These are phyloP conservation scores for Fusarium sp. DNA, from an alignment of 2,329 filamentous ascomycete species.

Conservation along the genomic window DNA sequence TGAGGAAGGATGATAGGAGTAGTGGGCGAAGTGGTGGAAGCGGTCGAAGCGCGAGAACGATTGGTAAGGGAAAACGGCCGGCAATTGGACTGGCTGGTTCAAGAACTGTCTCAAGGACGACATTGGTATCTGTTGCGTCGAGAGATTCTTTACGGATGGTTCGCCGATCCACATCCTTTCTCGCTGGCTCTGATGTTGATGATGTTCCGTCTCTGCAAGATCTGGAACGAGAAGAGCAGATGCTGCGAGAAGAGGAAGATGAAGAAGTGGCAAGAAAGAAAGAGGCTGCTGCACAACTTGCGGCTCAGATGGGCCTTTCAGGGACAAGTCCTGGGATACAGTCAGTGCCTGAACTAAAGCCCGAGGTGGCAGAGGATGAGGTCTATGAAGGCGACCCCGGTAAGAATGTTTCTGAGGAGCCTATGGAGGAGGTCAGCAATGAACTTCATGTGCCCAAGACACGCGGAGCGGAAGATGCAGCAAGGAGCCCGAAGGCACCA, in stretches of 20 bases:
- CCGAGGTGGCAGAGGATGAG: slow-evolving; percentile 48
- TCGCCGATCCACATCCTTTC: slow-evolving; percentile 43
- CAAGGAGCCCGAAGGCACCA: slow-evolving; percentile 28
- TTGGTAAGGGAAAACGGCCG: slow-evolving; percentile 69
- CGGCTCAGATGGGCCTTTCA: slow-evolving; percentile 60
- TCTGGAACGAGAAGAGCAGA: slow-evolving; percentile 64
- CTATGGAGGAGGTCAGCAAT: slow-evolving; percentile 12
- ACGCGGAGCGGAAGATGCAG: slow-evolving; percentile 38
- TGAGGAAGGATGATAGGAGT: slow-evolving; percentile 79
- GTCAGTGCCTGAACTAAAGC: slow-evolving; percentile 34
- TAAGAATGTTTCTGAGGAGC: slow-evolving; percentile 20
- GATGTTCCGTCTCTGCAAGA: slow-evolving; percentile 61
- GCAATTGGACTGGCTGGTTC: slow-evolving; percentile 50
- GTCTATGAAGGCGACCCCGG: slow-evolving; percentile 29
- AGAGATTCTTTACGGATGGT: slow-evolving; percentile 44
- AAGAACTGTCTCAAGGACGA: slow-evolving; percentile 69
- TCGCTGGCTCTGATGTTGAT: slow-evolving; percentile 50
- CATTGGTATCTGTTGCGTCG: slow-evolving; percentile 58
- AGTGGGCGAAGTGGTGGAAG: slow-evolving; percentile 64
- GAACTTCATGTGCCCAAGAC: not conserved
- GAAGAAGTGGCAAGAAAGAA: slow-evolving; percentile 63
- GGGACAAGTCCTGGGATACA: slow-evolving; percentile 25
- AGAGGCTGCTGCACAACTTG: slow-evolving; percentile 62
- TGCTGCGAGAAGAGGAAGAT: slow-evolving; percentile 62
- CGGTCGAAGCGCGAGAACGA: slow-evolving; percentile 64